Percentiles rank a stretch among this genome's conserved stretches.
phyloP scores from a whole-genome alignment of 2,329 filamentous ascomycete species.

The Elsinoe ampelina region DNA sequence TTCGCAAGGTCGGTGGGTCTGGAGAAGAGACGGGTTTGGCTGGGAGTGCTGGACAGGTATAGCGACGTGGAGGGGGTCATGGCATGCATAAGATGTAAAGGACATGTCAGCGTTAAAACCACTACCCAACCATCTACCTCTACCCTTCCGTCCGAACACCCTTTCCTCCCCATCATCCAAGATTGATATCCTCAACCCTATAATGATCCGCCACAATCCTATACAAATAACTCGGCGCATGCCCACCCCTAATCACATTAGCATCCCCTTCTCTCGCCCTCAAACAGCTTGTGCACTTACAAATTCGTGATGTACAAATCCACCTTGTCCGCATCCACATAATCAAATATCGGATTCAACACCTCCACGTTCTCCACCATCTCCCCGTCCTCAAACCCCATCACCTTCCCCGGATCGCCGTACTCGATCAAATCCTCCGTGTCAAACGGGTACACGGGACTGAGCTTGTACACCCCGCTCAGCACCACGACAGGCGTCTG shows the following conservation, averaged over 20 bases:
- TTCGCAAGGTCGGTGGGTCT: background rate
- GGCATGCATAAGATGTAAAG: background rate
- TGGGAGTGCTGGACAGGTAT: no score
- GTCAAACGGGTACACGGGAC: slow-evolving; percentile 78
- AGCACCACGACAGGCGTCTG: slow-evolving; percentile 80
- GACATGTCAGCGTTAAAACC: slow-evolving; percentile 1
- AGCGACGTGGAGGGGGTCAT: no score
- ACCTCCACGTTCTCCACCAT: slow-evolving; percentile 71
- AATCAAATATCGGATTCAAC: slow-evolving; percentile 71
- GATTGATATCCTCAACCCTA: slow-evolving; percentile 59
- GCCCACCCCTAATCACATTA: slow-evolving; percentile 45
- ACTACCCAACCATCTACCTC: background rate
- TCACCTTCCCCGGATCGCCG: slow-evolving; percentile 67
- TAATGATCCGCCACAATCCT: slow-evolving; percentile 68
- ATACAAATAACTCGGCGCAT: slow-evolving; percentile 63
- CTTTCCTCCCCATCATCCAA: slow-evolving; percentile 20
- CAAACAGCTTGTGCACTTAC: slow-evolving; percentile 39
- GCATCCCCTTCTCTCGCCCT: slow-evolving; percentile 8
- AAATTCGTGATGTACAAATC: slow-evolving; percentile 81
- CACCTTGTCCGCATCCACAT: slow-evolving; percentile 65
- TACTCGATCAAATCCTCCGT: slow-evolving; percentile 76
- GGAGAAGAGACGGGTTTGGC: no score
- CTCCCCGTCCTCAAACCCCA: slow-evolving; percentile 68
- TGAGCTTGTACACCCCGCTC: slow-evolving; percentile 87
- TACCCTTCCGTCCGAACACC: background rate